A percentile compares a stretch with the other conserved stretches of the same genome.
Evolutionary conservation across 2,329 filamentous ascomycete genomes (phyloP).

Genomic region (Cladosporium phlei): DNA sequence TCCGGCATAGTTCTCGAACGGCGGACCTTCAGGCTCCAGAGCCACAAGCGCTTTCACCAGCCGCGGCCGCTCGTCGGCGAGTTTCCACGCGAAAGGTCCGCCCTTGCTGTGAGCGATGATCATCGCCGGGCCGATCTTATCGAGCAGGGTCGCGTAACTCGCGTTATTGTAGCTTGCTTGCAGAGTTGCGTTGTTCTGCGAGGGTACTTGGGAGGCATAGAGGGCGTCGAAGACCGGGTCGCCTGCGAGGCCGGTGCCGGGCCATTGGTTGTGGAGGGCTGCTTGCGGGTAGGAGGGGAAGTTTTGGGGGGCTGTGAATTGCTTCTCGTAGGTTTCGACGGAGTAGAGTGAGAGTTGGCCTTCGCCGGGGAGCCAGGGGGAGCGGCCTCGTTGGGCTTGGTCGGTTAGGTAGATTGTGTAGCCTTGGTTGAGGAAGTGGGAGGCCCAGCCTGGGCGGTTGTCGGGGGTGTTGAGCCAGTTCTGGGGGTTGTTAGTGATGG

Average conservation of each 20-base stretch:
- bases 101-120: slow-evolving; percentile 51
- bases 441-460: slow-evolving; percentile 44
- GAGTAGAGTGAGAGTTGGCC: slow-evolving; percentile 17
- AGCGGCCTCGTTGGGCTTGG: slow-evolving; percentile 35
- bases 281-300: slow-evolving; percentile 41
- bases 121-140: slow-evolving; percentile 39
- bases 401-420: slow-evolving; percentile 45
- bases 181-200: slow-evolving; percentile 32
- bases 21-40: slow-evolving; percentile 52
- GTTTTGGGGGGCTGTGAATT: slow-evolving; percentile 34
- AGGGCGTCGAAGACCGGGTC: slow-evolving; percentile 49
- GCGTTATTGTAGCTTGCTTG: slow-evolving; percentile 23
- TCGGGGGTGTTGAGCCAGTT: slow-evolving; percentile 49
- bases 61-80: slow-evolving; percentile 46
- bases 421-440: slow-evolving; percentile 42
- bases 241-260: slow-evolving; percentile 34
- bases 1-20: slow-evolving; percentile 36
- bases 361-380: slow-evolving; percentile 18
- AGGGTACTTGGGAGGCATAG: slow-evolving; percentile 41
- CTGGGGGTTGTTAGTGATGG: slow-evolving; percentile 7
- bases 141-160: slow-evolving; percentile 35
- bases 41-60: slow-evolving; percentile 47
- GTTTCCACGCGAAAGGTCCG: slow-evolving; percentile 42
- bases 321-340: slow-evolving; percentile 29
- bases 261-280: slow-evolving; percentile 42